Percentiles rank a stretch among this genome's conserved stretches.
phyloP scores from a whole-genome alignment of 768 basidiomycete species.

The Leccinum incarnatum region DNA sequence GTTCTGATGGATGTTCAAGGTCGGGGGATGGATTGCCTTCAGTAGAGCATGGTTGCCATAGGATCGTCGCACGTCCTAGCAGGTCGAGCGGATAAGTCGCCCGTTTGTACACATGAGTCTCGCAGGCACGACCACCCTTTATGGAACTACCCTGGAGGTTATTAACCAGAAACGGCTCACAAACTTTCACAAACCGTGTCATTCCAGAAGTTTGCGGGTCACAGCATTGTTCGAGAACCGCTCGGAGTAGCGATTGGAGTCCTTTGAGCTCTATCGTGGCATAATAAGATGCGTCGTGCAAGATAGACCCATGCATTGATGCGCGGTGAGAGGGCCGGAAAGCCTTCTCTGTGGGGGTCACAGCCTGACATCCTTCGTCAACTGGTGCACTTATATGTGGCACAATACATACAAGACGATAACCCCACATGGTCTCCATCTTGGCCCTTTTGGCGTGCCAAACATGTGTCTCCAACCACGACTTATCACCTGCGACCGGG shows the following conservation, averaged over 20 bases:
- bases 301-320: slow-evolving; percentile 75
- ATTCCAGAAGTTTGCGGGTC: slow-evolving; percentile 68
- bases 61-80: slow-evolving; percentile 65
- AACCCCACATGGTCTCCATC: slow-evolving; percentile 93
- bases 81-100: slow-evolving; percentile 65
- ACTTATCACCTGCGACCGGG: slow-evolving; percentile 62
- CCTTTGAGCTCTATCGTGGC: slow-evolving; percentile 74
- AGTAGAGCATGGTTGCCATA: slow-evolving; percentile 59
- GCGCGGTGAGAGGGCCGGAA: slow-evolving; percentile 92
- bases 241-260: slow-evolving; percentile 50
- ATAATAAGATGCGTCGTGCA: slow-evolving; percentile 89
- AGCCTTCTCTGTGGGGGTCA: slow-evolving; percentile 87
- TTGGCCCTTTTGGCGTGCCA: slow-evolving; percentile 98
- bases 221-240: slow-evolving; percentile 52
- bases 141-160: slow-evolving; percentile 46
- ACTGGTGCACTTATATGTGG: no score
- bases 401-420: slow-evolving; percentile 60
- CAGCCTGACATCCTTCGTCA: slow-evolving; percentile 46
- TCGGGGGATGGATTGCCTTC: background rate
- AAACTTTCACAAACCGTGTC: slow-evolving; percentile 44
- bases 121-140: slow-evolving; percentile 61
- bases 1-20: background rate
- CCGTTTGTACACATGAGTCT: slow-evolving; percentile 65
- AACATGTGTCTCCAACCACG: slow-evolving; percentile 94
- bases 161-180: background rate